Conservation (phyloP, 768 basidiomycete species). For the Rhodocollybia butyracea region DNA sequence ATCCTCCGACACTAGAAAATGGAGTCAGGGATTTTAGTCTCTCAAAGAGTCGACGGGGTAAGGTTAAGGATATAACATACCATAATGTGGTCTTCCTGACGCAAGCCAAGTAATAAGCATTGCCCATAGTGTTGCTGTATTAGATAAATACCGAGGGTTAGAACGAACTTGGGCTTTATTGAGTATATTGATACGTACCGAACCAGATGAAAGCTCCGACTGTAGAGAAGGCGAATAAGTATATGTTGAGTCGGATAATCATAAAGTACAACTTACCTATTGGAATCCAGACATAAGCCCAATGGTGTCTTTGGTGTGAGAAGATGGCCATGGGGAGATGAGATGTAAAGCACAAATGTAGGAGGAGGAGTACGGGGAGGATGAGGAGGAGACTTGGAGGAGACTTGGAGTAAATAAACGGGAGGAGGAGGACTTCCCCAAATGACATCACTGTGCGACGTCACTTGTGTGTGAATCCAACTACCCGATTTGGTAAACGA, state of each 20-base stretch:
- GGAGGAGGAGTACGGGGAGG: too few relatives aligned
- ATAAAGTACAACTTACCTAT: slow-evolving; percentile 26
- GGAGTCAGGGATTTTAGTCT: too few relatives aligned
- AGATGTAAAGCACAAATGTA: too few relatives aligned
- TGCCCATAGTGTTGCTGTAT: slow-evolving; percentile 54
- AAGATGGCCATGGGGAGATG: slow-evolving; percentile 21
- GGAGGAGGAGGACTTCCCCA: too few relatives aligned
- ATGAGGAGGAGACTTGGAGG: too few relatives aligned
- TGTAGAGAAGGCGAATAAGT: background rate
- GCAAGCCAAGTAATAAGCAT: slow-evolving; percentile 73
- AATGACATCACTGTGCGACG: too few relatives aligned
- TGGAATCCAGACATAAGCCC: slow-evolving; percentile 66
- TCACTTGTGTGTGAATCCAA: too few relatives aligned
- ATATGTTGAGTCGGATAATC: too few relatives aligned
- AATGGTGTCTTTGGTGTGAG: slow-evolving; percentile 34
- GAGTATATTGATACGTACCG: slow-evolving; percentile 29
- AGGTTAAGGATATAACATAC: too few relatives aligned
- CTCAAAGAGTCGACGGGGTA: too few relatives aligned
- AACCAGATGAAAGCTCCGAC: slow-evolving; percentile 65
- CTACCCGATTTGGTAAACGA: too few relatives aligned
- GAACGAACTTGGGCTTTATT: background rate
- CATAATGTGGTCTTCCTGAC: slow-evolving; percentile 56
- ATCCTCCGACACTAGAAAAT: slow-evolving; percentile 46
- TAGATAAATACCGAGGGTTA: background rate
- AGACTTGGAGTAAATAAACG: too few relatives aligned